phyloP scores from a whole-genome alignment of 768 basidiomycete species.

The Cyathus striatus region DNA sequence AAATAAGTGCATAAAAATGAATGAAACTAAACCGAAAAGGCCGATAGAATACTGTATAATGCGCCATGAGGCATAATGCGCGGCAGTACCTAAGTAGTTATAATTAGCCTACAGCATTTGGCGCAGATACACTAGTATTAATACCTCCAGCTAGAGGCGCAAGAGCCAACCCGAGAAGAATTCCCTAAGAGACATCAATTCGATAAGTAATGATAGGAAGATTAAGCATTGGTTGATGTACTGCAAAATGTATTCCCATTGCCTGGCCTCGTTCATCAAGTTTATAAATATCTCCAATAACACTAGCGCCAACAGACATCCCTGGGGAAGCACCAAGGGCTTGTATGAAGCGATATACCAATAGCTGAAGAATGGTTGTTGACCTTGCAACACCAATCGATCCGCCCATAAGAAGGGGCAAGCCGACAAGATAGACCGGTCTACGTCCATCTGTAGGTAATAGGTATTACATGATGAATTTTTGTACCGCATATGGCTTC shows the following conservation, averaged over 20 bases:
- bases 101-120: background rate
- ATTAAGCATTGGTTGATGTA: too few species aligned
- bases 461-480: slow-evolving; percentile 12
- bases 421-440: slow-evolving; percentile 43
- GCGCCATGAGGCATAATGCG: slow-evolving; percentile 65
- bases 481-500: background rate
- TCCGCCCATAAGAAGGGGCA: slow-evolving; percentile 54
- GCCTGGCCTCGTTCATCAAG: too few species aligned
- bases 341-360: slow-evolving; percentile 58
- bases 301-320: too few species aligned
- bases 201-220: too few species aligned
- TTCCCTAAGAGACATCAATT: slow-evolving; percentile 24
- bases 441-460: too few species aligned
- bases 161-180: too few species aligned
- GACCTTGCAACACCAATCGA: slow-evolving; percentile 55
- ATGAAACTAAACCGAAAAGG: slow-evolving; percentile 29
- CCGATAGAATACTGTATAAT: slow-evolving; percentile 46
- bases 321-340: too few species aligned
- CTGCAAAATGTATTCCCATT: slow-evolving; percentile 32
- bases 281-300: too few species aligned
- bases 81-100: slow-evolving; percentile 30
- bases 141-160: slow-evolving; percentile 54
- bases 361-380: slow-evolving; percentile 33
- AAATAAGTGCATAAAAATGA: slow-evolving; percentile 33
- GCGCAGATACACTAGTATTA: background rate